Conservation (phyloP, 108 stramenopile genomes). For the Nannochloropsis gaditana region DNA sequence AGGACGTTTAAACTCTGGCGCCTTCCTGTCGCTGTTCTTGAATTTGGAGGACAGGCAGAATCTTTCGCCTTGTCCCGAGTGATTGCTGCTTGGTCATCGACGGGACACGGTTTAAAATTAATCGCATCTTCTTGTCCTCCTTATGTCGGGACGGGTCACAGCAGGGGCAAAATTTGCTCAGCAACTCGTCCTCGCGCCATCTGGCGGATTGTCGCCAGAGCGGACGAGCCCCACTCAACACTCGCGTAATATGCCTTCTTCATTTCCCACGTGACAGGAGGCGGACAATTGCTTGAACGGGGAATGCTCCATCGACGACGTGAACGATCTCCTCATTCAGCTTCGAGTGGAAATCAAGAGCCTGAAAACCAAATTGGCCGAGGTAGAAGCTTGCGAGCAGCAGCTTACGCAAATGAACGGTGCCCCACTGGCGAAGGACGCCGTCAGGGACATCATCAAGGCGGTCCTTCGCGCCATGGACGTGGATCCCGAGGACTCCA, state of each 20-base stretch:
- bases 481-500: background rate
- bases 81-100: no score
- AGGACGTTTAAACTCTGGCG: no score
- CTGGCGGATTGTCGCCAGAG: no score
- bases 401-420: conserved; percentile 12
- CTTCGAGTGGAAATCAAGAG: background rate
- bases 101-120: no score
- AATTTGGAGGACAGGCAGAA: no score
- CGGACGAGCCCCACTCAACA: background rate
- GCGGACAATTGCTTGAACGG: conserved; percentile 11
- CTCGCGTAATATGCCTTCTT: background rate
- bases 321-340: conserved; percentile 12
- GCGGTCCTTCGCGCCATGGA: background rate
- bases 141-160: no score
- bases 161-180: no score
- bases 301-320: background rate
- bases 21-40: no score
- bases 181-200: no score
- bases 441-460: background rate
- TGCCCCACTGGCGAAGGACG: background rate
- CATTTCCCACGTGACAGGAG: background rate
- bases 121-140: no score
- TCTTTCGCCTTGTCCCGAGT: no score
- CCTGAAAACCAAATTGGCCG: background rate
- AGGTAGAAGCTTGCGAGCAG: background rate